Conservation (phyloP, 2,329 filamentous ascomycete species). For the Botrytis squamosa region DNA sequence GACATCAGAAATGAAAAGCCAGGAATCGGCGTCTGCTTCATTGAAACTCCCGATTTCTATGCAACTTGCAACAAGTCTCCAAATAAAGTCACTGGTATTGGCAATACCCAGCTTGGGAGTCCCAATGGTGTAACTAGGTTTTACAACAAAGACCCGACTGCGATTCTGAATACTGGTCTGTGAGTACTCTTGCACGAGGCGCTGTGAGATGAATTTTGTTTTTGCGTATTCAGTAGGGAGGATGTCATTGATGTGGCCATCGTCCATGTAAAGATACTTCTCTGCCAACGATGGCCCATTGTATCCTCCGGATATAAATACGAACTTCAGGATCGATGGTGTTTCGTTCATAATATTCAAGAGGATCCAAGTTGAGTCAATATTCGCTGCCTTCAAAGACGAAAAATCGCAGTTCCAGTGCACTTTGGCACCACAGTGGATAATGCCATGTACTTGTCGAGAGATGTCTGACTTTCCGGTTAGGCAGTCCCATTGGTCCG, state of each 20-base stretch:
- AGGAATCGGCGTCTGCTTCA: slow-evolving; percentile 21
- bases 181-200: slow-evolving; percentile 50
- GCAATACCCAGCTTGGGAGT: slow-evolving; percentile 29
- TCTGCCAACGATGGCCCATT: slow-evolving; percentile 14
- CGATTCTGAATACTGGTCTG: not conserved
- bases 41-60: slow-evolving; percentile 27
- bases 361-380: slow-evolving; percentile 51
- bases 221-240: slow-evolving; percentile 83
- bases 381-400: slow-evolving; percentile 68
- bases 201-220: slow-evolving; percentile 72
- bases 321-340: slow-evolving; percentile 25
- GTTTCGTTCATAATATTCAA: slow-evolving; percentile 25
- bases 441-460: slow-evolving; percentile 62
- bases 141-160: slow-evolving; percentile 27
- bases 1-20: slow-evolving; percentile 29
- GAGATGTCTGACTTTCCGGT: slow-evolving; percentile 41
- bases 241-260: not conserved
- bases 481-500: slow-evolving; percentile 62
- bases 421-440: slow-evolving; percentile 77
- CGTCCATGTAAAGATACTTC: slow-evolving; percentile 54
- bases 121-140: slow-evolving; percentile 33
- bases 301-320: slow-evolving; percentile 37
- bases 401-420: slow-evolving; percentile 79
- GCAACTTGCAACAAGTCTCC: slow-evolving; percentile 30
- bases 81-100: slow-evolving; percentile 35